Evolutionary conservation across 495 filamentous ascomycete genomes (phyloP).

Genomic region (Chlorociboria aeruginascens): DNA sequence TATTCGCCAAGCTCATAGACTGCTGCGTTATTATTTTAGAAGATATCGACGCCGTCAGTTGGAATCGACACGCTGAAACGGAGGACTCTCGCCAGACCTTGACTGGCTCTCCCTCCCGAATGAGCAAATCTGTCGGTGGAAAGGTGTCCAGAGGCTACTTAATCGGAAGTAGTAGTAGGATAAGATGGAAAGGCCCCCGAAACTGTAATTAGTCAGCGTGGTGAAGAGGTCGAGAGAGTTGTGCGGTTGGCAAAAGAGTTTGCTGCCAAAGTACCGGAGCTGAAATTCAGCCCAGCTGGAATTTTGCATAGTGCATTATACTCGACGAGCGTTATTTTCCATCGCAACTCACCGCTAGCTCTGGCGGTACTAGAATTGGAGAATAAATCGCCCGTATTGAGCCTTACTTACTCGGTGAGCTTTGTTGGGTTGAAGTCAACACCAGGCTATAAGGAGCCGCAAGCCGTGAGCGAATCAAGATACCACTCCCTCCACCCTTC

Average conservation of each 20-base stretch:
- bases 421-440: no score
- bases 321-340: no score
- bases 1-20: conserved; percentile 55
- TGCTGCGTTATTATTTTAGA: conserved; percentile 59
- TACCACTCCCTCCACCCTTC: no score
- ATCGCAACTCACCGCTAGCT: no score
- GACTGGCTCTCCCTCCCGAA: not conserved
- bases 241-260: conserved; percentile 41
- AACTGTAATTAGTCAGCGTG: conserved; percentile 9
- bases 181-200: conserved; percentile 3
- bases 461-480: no score
- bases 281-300: conserved; percentile 59
- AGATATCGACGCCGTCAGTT: conserved; percentile 54
- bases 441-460: no score
- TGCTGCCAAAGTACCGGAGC: conserved; percentile 51
- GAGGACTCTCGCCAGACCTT: conserved; percentile 9
- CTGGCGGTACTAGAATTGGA: no score
- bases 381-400: no score
- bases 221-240: conserved; percentile 24
- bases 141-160: no score
- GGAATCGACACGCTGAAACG: conserved; percentile 37
- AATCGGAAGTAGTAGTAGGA: no score
- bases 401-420: no score
- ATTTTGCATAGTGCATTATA: no score
- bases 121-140: conserved; percentile 6